These are phyloP conservation scores for Apiotrichum domesticum DNA, from an alignment of 1,284 basidiomycete species.

Conservation along the genomic window DNA sequence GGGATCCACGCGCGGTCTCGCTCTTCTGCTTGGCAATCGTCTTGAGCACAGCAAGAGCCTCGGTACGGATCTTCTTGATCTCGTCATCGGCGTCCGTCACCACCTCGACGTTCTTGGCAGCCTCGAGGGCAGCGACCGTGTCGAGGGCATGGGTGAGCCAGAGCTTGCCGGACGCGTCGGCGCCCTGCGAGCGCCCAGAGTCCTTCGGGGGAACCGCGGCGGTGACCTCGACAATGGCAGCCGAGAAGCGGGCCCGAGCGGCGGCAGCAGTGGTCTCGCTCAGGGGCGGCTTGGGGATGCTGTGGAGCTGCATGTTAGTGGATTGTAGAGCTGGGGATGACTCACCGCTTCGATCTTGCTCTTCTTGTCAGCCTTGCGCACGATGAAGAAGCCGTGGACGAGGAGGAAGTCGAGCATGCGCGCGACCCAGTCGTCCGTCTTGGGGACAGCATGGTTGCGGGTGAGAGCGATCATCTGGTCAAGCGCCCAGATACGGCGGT, in stretches of 20 bases:
- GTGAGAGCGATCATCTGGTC: constrained; percentile 78
- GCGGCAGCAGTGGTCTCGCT: constrained; percentile 61
- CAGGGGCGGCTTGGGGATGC: constrained; percentile 61
- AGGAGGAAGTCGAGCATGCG: constrained; percentile 73
- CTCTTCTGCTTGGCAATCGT: constrained; percentile 52
- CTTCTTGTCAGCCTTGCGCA: constrained; percentile 67
- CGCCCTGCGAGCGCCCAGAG: constrained; percentile 50
- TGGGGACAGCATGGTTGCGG: constrained; percentile 73
- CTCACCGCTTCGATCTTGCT: constrained; percentile 47
- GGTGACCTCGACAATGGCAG: constrained; percentile 55
- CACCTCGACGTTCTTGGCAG: constrained; percentile 61
- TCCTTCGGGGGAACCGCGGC: constrained; percentile 45
- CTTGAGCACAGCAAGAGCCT: constrained; percentile 50
- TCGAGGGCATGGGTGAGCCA: constrained; percentile 70
- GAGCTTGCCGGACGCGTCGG: constrained; percentile 64
- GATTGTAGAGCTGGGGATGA: constrained; percentile 30
- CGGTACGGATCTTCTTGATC: constrained; percentile 50
- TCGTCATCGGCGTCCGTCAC: constrained; percentile 59
- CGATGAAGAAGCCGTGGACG: constrained; percentile 71
- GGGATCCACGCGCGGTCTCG: constrained; percentile 56
- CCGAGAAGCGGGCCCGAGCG: constrained; percentile 15
- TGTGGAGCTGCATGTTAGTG: constrained; percentile 54
- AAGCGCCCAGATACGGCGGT: constrained; percentile 60
- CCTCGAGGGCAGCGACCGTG: constrained; percentile 56
- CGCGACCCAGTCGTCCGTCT: constrained; percentile 69